Percentiles rank a stretch among this genome's conserved stretches.
Evolutionary conservation across 2,329 filamentous ascomycete species (phyloP).

Genomic region (Cadophora luteo-olivacea): DNA sequence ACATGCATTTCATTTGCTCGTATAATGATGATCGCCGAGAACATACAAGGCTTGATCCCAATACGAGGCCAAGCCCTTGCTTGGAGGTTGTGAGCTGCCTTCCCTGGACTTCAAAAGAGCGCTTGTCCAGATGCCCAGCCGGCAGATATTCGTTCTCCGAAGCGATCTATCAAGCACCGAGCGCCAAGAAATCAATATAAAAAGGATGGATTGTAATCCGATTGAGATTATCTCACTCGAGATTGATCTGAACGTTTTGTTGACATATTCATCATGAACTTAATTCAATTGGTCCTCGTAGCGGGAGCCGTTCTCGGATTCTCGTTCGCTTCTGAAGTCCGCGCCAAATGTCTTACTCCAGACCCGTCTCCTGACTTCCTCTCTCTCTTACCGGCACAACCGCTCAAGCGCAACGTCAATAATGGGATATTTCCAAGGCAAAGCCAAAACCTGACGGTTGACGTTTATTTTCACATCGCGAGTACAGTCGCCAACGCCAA

Average conservation of each 20-base stretch:
- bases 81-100: background rate
- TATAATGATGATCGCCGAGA: background rate
- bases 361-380: background rate
- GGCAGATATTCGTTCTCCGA: background rate
- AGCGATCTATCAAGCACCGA: background rate
- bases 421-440: background rate
- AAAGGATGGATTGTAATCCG: background rate
- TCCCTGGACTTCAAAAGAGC: background rate
- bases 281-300: background rate
- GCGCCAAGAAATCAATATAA: background rate
- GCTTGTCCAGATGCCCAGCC: background rate
- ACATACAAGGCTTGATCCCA: background rate
- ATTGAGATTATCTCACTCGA: background rate
- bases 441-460: background rate
- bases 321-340: background rate
- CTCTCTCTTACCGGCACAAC: background rate
- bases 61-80: conserved; percentile 2
- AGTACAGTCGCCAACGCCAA: background rate
- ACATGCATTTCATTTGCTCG: background rate
- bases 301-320: background rate
- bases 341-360: background rate
- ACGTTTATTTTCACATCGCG: background rate
- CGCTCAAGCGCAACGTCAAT: background rate
- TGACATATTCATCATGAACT: background rate
- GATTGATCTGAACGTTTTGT: background rate